Conservation (phyloP, 768 basidiomycete species). For the Tubosaeta sp. region DNA sequence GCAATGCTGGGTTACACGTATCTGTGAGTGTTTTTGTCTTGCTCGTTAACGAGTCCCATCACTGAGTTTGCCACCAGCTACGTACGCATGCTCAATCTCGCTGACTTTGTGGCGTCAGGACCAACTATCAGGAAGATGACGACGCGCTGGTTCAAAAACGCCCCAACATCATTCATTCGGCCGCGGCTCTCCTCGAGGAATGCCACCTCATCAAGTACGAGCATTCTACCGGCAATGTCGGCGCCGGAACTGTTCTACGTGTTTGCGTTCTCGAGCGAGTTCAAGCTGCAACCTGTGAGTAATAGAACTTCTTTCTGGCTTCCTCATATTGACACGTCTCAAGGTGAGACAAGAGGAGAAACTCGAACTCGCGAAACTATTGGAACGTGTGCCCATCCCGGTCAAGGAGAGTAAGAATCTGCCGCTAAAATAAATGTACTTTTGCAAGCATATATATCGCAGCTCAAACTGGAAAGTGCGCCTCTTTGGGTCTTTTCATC, state of each 20-base stretch:
- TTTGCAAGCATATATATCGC: slow-evolving; percentile 90
- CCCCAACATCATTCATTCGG: slow-evolving; percentile 89
- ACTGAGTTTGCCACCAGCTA: slow-evolving; percentile 48
- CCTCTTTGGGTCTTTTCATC: neutral
- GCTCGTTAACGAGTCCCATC: slow-evolving; percentile 1
- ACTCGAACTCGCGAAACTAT: slow-evolving; percentile 80
- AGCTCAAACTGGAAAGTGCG: slow-evolving; percentile 83
- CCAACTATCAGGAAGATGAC: slow-evolving; percentile 90
- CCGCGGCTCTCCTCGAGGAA: slow-evolving; percentile 90
- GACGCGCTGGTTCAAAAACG: slow-evolving; percentile 82
- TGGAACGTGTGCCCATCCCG: slow-evolving; percentile 95
- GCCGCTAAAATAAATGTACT: slow-evolving; percentile 97
- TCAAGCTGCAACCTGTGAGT: slow-evolving; percentile 79
- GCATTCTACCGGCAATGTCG: slow-evolving; percentile 78
- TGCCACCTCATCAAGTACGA: slow-evolving; percentile 94
- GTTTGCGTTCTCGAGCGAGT: slow-evolving; percentile 93
- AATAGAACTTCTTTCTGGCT: slow-evolving; percentile 2
- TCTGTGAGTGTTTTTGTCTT: slow-evolving; percentile 43
- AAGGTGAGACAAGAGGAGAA: slow-evolving; percentile 80
- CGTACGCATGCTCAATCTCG: slow-evolving; percentile 93
- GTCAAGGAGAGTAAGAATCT: slow-evolving; percentile 94
- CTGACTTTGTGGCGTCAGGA: slow-evolving; percentile 79
- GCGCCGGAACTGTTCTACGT: slow-evolving; percentile 90
- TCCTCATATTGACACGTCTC: neutral
- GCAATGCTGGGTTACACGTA: slow-evolving; percentile 95